Evolutionary conservation across 1,139 yeast species (phyloP).

Genomic region (Lodderomyces parapsilosis): DNA sequence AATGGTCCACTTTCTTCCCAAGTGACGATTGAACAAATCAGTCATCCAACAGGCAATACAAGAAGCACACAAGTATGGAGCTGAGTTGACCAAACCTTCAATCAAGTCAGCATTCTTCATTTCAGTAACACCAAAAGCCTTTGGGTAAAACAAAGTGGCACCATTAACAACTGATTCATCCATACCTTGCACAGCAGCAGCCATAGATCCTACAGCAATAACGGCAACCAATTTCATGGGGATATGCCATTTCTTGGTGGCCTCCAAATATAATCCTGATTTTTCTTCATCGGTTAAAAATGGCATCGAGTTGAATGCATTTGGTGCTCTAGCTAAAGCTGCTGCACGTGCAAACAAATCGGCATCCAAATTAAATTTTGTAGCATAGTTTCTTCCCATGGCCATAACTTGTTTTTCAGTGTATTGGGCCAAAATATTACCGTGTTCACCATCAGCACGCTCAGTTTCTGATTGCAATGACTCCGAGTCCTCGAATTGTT

Average conservation of each 20-base stretch:
- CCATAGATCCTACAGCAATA: slow-evolving; percentile 75
- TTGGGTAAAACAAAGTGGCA: slow-evolving; percentile 71
- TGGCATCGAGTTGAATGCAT: slow-evolving; percentile 55
- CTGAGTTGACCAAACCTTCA: slow-evolving; percentile 73
- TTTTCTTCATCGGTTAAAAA: slow-evolving; percentile 62
- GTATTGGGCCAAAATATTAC: slow-evolving; percentile 63
- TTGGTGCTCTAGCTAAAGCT: slow-evolving; percentile 68
- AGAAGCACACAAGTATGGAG: slow-evolving; percentile 79
- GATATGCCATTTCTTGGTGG: slow-evolving; percentile 65
- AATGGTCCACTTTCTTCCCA: slow-evolving; percentile 76
- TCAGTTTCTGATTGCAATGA: slow-evolving; percentile 24
- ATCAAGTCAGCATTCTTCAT: slow-evolving; percentile 59
- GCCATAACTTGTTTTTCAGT: slow-evolving; percentile 63
- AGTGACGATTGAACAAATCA: slow-evolving; percentile 59
- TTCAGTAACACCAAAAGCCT: slow-evolving; percentile 42
- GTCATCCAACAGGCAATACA: slow-evolving; percentile 71
- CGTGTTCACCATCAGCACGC: slow-evolving; percentile 31
- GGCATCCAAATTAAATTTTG: slow-evolving; percentile 57
- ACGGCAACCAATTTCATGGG: slow-evolving; percentile 62
- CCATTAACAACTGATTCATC: slow-evolving; percentile 88
- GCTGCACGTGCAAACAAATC: slow-evolving; percentile 75
- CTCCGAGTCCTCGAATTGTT: slow-evolving; percentile 17
- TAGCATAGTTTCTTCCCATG: slow-evolving; percentile 72
- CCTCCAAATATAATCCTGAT: slow-evolving; percentile 49
- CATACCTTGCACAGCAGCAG: slow-evolving; percentile 93